Base-by-base conservation (phyloP, 2,329 filamentous ascomycete genomes). In the Calonectria fujianensis region DNA sequence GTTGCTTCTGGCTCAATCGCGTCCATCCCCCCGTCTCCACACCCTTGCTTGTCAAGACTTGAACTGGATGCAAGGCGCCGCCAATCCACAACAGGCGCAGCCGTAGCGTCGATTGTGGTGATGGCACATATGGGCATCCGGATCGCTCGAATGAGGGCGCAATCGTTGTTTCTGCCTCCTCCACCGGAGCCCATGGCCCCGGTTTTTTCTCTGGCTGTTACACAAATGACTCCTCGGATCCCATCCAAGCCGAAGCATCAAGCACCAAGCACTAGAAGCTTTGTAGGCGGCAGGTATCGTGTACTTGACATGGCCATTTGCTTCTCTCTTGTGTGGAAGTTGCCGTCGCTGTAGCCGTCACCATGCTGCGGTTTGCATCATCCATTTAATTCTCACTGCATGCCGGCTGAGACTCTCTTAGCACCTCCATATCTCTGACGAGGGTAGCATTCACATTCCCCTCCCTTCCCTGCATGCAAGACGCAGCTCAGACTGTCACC, bases 131-230 rank as follows among this genome's bases (percentile, higher is more conserved):
- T 48, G 41, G 41, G 39, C 61, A 50, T 35, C 39, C 31, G 16
- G 61, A 65, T 65, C 61, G 61, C 39, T 65, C 61, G 18, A 65
- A 65, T 65, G 24, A 50, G 41, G 29, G 39, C 29, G 61, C 61
- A 41, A 65, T 65, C 39, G 61, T 29, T 32, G 16, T 35, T 65
- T 65, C 31, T 27, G 8, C 61, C 11, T 45, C 61, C n/a, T 50
- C 57, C 61, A 48, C 29, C 31, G 24, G 18, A 35, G 13, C 61
- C 16, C 29, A 29, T 11, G 11, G 57, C 57, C 57, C 57, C 57
- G 14, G 24, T 63, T 63, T 61, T 63, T 20, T 41, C 39, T 50
- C 29, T 35, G 39, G 57, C 39, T 37, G 57, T 41, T 41, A 18
- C 57, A 41, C 57, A n/a, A 41, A 41, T 63, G 57, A 63, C 57